A percentile compares a stretch with the other conserved stretches of the same genome.
Conservation (phyloP, 345 rosid genomes). For the Eutrema yunnanense region DNA sequence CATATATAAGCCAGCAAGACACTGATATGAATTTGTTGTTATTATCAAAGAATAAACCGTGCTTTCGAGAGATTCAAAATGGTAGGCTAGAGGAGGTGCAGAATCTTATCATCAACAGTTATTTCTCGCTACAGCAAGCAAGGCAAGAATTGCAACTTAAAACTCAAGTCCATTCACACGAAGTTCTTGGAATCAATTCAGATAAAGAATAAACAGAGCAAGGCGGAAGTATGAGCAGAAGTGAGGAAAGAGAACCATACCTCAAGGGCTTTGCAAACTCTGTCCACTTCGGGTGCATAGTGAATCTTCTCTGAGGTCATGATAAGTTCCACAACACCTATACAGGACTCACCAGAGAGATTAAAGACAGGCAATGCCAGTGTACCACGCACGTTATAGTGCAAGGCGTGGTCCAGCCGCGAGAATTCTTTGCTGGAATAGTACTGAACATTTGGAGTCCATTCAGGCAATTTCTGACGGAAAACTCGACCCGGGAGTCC, state of each 20-base stretch:
- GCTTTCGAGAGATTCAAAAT: neutral
- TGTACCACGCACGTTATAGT: slow-evolving; percentile 71
- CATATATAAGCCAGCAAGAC: neutral
- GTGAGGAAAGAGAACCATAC: slow-evolving; percentile 43
- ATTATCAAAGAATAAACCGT: neutral
- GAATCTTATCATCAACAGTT: neutral
- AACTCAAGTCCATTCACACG: neutral
- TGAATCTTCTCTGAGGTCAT: slow-evolving; percentile 84
- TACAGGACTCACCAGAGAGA: slow-evolving; percentile 67
- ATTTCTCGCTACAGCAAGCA: neutral
- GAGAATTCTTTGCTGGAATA: slow-evolving; percentile 78
- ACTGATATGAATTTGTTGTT: neutral
- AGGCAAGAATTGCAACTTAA: neutral
- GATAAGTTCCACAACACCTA: slow-evolving; percentile 84
- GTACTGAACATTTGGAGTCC: slow-evolving; percentile 94
- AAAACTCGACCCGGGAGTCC: slow-evolving; percentile 98
- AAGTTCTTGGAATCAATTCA: neutral
- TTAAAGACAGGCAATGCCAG: slow-evolving; percentile 90
- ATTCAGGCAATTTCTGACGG: slow-evolving; percentile 73
- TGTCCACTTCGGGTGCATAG: slow-evolving; percentile 87
- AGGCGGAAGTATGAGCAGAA: neutral
- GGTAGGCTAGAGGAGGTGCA: neutral
- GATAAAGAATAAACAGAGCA: neutral
- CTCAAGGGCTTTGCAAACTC: slow-evolving; percentile 98
- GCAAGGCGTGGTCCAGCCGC: slow-evolving; percentile 72